Conservation (phyloP, 768 basidiomycete genomes). For the Erythrobasidium yunnanense region DNA sequence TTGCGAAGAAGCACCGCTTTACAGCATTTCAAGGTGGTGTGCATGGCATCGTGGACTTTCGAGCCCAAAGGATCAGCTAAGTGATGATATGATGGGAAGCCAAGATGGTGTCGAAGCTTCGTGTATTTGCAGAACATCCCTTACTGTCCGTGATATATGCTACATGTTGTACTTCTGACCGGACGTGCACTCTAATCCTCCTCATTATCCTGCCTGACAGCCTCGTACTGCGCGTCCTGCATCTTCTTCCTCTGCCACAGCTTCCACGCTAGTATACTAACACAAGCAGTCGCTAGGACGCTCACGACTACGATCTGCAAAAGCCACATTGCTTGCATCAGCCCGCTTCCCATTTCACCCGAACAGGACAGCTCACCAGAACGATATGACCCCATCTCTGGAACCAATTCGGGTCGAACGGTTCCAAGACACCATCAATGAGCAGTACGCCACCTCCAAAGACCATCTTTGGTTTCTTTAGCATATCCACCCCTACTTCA, state of each 20-base stretch:
- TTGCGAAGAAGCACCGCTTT: too few species aligned
- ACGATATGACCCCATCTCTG: conserved; percentile 52
- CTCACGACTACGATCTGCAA: conserved; percentile 54
- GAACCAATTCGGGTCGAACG: conserved; percentile 82
- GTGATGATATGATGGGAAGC: too few species aligned
- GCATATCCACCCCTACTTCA: conserved; percentile 53
- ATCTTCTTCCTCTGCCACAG: conserved; percentile 47
- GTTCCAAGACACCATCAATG: conserved; percentile 70
- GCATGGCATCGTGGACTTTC: too few species aligned
- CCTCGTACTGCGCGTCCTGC: conserved; percentile 23
- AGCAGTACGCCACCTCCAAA: conserved; percentile 68
- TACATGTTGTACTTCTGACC: too few species aligned
- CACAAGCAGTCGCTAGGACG: conserved; percentile 56
- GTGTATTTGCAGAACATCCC: too few species aligned
- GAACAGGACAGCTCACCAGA: not conserved
- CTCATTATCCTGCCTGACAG: conserved; percentile 26
- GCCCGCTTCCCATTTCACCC: not conserved
- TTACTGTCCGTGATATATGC: too few species aligned
- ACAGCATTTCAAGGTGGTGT: too few species aligned
- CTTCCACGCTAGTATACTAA: conserved; percentile 53
- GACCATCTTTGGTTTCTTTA: conserved; percentile 51
- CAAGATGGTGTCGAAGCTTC: too few species aligned
- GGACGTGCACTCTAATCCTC: conserved; percentile 19
- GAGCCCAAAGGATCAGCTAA: too few species aligned
- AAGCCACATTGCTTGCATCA: conserved; percentile 46